These are phyloP conservation scores for Tilletia setariae DNA, from an alignment of 1,284 basidiomycete species.

Conservation along the genomic window DNA sequence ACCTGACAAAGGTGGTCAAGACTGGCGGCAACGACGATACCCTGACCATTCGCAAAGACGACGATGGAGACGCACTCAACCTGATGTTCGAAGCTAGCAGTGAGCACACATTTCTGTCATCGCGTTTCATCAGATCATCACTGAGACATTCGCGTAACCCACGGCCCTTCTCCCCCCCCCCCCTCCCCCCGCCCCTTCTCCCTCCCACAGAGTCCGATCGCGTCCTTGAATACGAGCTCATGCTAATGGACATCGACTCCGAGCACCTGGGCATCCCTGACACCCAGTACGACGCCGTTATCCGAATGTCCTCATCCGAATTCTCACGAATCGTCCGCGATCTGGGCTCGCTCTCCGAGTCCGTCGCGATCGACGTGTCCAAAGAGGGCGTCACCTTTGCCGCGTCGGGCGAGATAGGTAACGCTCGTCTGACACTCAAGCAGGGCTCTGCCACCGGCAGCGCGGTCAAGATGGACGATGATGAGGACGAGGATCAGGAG, in stretches of 20 bases:
- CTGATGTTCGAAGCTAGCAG: constrained; percentile 88
- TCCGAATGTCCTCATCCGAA: constrained; percentile 81
- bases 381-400: constrained; percentile 96
- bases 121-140: neutral
- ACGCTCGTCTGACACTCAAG: constrained; percentile 81
- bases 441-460: constrained; percentile 60
- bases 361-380: constrained; percentile 88
- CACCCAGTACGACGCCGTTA: constrained; percentile 91
- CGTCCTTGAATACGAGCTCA: constrained; percentile 97
- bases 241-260: constrained; percentile 95
- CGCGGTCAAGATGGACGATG: constrained; percentile 29
- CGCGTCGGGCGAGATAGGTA: constrained; percentile 90
- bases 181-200: neutral
- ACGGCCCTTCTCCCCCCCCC: neutral
- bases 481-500: constrained; percentile 50
- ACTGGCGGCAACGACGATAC: constrained; percentile 96
- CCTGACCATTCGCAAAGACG: constrained; percentile 83
- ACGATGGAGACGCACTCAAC: constrained; percentile 85
- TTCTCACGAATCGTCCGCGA: constrained; percentile 92
- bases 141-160: neutral
- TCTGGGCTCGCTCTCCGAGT: constrained; percentile 86
- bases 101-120: constrained; percentile 57
- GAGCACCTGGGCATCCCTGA: constrained; percentile 97
- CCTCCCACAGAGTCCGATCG: constrained; percentile 73
- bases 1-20: constrained; percentile 91